phyloP scores from a whole-genome alignment of 768 basidiomycete species.

The Phlegmacium glaucopus region DNA sequence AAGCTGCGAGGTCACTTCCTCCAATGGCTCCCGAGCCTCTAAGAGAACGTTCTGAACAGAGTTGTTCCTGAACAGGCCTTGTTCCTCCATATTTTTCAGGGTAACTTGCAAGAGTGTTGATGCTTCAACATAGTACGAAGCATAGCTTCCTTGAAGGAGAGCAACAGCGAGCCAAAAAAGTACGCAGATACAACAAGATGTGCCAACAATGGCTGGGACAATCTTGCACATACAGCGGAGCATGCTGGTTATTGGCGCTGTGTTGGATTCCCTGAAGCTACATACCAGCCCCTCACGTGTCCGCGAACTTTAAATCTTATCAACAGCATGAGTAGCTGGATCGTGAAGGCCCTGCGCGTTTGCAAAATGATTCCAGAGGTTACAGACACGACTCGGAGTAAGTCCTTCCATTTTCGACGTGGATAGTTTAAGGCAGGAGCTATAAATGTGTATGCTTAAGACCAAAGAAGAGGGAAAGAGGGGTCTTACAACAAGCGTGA shows the following conservation, averaged over 20 bases:
- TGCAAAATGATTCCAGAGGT: too few species aligned
- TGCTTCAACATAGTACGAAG: constrained; percentile 68
- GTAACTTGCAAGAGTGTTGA: constrained; percentile 63
- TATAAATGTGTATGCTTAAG: too few species aligned
- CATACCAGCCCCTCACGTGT: too few species aligned
- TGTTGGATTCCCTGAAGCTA: constrained; percentile 72
- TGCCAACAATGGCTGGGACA: constrained; percentile 62
- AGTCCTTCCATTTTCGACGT: too few species aligned
- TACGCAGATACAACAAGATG: constrained; percentile 69
- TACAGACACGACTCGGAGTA: too few species aligned
- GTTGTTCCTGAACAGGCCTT: constrained; percentile 52
- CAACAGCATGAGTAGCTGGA: too few species aligned
- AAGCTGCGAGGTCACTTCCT: constrained; percentile 66
- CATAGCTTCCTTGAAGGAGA: constrained; percentile 74
- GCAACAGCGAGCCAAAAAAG: constrained; percentile 90
- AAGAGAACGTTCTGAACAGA: constrained; percentile 58
- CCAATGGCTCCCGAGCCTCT: constrained; percentile 59
- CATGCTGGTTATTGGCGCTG: constrained; percentile 79
- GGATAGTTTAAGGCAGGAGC: too few species aligned
- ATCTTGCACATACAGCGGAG: constrained; percentile 80
- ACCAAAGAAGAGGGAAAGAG: too few species aligned
- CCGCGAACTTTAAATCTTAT: too few species aligned
- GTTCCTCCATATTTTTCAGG: constrained; percentile 58
- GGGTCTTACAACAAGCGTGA: too few species aligned
- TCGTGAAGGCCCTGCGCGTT: too few species aligned